These are phyloP conservation scores for Mortierella sp. DNA, from an alignment of 371 early-diverging fungal species.

Conservation along the genomic window DNA sequence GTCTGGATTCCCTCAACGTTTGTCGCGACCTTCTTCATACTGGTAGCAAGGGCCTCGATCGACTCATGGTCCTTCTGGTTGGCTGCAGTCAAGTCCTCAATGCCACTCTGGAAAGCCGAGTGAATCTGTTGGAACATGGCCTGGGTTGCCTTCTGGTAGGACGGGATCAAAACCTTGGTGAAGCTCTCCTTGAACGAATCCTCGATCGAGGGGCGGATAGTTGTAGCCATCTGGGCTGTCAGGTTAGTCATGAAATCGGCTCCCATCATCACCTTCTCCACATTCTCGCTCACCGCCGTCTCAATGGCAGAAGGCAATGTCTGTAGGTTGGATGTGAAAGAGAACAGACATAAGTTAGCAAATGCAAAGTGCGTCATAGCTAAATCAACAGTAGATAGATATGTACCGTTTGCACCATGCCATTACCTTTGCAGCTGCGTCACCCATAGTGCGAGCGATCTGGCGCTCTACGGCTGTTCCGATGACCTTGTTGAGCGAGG, in stretches of 20 bases:
- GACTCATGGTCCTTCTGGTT: conserved; percentile 39
- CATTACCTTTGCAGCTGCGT: conserved; percentile 57
- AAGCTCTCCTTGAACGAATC: conserved; percentile 61
- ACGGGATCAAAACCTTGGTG: conserved; percentile 56
- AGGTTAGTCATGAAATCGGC: conserved; percentile 49
- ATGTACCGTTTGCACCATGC: too few relatives aligned
- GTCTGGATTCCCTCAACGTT: conserved; percentile 34
- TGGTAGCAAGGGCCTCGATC: conserved; percentile 21
- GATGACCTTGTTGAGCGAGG: conserved; percentile 57
- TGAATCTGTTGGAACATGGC: conserved; percentile 62
- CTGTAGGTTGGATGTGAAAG: conserved; percentile 17
- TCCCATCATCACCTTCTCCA: conserved; percentile 64
- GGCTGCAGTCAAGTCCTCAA: conserved; percentile 44
- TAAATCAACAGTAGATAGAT: background rate
- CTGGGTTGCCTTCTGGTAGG: conserved; percentile 60
- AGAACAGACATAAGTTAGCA: background rate
- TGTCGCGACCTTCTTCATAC: conserved; percentile 23
- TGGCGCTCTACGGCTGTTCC: conserved; percentile 59
- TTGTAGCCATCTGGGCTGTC: conserved; percentile 50
- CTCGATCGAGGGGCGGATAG: conserved; percentile 58
- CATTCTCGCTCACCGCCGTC: conserved; percentile 64
- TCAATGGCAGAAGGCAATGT: conserved; percentile 63
- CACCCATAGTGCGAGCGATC: conserved; percentile 49
- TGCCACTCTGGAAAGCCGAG: conserved; percentile 55
- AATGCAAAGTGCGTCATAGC: background rate